Evolutionary conservation across 1,139 yeast genomes (phyloP), one percentile per base, ranked within the genome.

Genomic region (Spencermartinsiella ligniputridi): DNA sequence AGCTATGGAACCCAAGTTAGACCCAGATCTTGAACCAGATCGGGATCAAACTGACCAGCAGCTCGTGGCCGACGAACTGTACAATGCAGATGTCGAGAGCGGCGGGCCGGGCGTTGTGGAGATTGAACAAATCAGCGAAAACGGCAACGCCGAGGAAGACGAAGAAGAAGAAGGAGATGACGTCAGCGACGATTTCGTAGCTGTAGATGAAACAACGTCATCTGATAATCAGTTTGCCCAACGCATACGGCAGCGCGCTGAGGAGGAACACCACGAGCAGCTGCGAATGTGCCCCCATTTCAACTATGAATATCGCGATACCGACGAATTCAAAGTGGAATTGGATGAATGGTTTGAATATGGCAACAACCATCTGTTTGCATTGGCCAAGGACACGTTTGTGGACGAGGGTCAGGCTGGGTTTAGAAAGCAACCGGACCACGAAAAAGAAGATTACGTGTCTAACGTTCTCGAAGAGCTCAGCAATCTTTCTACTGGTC

Each of bases 311-410:
- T 64, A 62, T 42, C 20, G 40, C 2, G 64, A 62, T 18, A 46
- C 52, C 1, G 64, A 61, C 13, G 39, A 49, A 5, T 41, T 52
- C 21, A 46, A 40, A 15, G 39, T 46, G 1, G 69, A 66, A 43
- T 39, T 66, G 24, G 62, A 63, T 38, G 70, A 66, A 35, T 66
- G 70, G 69, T 65, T 63, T 45, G 57, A 56, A 15, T 57, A 57
- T 41, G 52, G 50, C 20, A 62, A 63, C 29, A 49, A 44, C 32
- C 40, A 48, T n/a, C 33, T 47, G 27, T 19, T 37, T 13, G 34
- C 43, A 1, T 35, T 39, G 20, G 39, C 34, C 3, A 45, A 38
- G 22, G 40, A 37, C 20, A 47, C 38, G 9, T 40, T 39, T 33
- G 43, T 37, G 25, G 53, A 21, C 35, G 53, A 19, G 35, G 41